These are phyloP conservation scores for Beauveria bassiana DNA, from an alignment of 2,329 filamentous ascomycete genomes.

Conservation along the genomic window DNA sequence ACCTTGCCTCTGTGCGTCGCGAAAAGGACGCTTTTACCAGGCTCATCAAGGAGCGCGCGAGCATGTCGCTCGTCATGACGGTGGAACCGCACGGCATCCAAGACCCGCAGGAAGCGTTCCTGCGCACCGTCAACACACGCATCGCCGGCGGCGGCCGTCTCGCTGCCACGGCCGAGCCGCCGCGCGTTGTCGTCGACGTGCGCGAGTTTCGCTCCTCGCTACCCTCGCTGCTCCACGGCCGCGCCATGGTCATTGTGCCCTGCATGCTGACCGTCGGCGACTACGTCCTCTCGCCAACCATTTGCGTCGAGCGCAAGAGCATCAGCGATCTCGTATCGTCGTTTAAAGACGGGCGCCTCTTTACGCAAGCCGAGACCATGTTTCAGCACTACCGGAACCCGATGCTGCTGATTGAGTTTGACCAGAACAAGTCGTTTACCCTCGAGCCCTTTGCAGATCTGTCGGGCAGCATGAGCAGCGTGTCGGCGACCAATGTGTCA, in stretches of 20 bases:
- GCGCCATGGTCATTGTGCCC: constrained; percentile 80
- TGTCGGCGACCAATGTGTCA: constrained; percentile 48
- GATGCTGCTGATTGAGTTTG: constrained; percentile 95
- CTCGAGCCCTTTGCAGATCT: constrained; percentile 72
- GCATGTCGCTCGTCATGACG: constrained; percentile 84
- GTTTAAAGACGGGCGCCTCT: constrained; percentile 85
- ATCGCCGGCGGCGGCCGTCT: constrained; percentile 90
- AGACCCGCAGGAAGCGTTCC: constrained; percentile 83
- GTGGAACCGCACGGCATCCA: constrained; percentile 60
- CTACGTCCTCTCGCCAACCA: constrained; percentile 84
- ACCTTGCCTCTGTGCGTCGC: constrained; percentile 78
- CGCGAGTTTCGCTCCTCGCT: constrained; percentile 92
- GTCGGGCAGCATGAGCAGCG: constrained; percentile 52
- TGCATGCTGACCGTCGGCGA: constrained; percentile 96
- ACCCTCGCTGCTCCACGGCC: constrained; percentile 83
- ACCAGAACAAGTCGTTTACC: constrained; percentile 94
- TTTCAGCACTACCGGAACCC: constrained; percentile 82
- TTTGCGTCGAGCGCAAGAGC: constrained; percentile 92
- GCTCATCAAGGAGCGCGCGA: constrained; percentile 86
- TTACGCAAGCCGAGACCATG: constrained; percentile 90
- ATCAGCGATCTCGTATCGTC: constrained; percentile 86
- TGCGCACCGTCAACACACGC: constrained; percentile 91
- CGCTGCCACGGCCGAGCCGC: constrained; percentile 74
- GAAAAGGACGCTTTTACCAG: constrained; percentile 96
- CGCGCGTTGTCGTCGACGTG: constrained; percentile 88